Percentiles rank a stretch among this genome's conserved stretches.
phyloP scores from a whole-genome alignment of 306 rosid species.

The Vicia villosa region DNA sequence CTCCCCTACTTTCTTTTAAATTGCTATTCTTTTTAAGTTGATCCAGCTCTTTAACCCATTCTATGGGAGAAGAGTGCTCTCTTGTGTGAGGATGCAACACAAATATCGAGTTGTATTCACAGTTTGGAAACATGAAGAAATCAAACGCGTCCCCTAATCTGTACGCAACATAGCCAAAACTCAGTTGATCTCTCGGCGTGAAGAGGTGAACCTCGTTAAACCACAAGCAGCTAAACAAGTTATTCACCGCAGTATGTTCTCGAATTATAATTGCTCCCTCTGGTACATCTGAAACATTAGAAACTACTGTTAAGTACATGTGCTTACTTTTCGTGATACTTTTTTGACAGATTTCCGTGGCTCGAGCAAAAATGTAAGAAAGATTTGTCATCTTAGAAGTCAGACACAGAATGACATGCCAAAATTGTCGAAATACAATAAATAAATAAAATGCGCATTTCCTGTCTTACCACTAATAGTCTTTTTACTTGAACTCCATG shows the following conservation, averaged over 20 bases:
- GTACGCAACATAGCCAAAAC: slow-evolving; percentile 91
- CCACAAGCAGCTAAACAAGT: slow-evolving; percentile 98
- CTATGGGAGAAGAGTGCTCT: slow-evolving; percentile 97
- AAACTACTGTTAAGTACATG: background rate
- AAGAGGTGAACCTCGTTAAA: slow-evolving; percentile 95
- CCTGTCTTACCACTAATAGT: slow-evolving; percentile 78
- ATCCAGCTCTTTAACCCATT: slow-evolving; percentile 84
- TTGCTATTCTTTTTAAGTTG: slow-evolving; percentile 61
- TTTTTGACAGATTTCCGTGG: slow-evolving; percentile 3
- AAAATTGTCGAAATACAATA: slow-evolving; percentile 27
- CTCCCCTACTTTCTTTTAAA: slow-evolving; percentile 84
- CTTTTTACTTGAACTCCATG: slow-evolving; percentile 73
- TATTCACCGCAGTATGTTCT: slow-evolving; percentile 73
- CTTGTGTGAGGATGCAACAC: slow-evolving; percentile 95
- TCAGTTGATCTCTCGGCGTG: slow-evolving; percentile 98
- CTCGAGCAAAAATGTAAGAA: background rate
- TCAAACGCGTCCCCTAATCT: slow-evolving; percentile 67
- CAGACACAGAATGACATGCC: slow-evolving; percentile 3
- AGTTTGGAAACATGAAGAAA: slow-evolving; percentile 91
- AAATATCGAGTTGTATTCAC: slow-evolving; percentile 93
- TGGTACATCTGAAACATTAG: slow-evolving; percentile 81
- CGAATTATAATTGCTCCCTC: slow-evolving; percentile 92
- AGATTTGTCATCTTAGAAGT: slow-evolving; percentile 4
- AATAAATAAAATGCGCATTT: slow-evolving; percentile 4
- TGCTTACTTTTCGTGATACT: too few relatives aligned